Base-by-base conservation (phyloP, 2,329 filamentous ascomycete species). In the Colletotrichum zoysiae region DNA sequence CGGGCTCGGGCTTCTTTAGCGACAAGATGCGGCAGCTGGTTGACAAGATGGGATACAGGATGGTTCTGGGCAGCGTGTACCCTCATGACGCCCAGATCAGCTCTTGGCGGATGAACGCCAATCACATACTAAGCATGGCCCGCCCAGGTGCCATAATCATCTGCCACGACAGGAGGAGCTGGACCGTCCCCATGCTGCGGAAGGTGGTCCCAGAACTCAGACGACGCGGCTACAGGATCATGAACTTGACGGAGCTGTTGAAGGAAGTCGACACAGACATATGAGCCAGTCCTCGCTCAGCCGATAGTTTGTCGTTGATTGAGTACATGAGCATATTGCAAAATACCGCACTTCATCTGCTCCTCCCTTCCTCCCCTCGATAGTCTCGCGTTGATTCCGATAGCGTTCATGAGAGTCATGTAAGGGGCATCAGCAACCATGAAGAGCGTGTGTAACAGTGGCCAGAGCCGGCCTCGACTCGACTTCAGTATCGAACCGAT, bases 11-110 rank as follows among this genome's bases (percentile, higher is more conserved):
- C 18, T 91, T 97, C 80, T 97, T 97, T 83, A 94, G 88, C 77
- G 83, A 84, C 53, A 81, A 88, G 23, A 95, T 97, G 90, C 85
- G 92, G 26, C 80, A 82, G 44, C 78, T 92, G 46, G 81, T 94
- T 9, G 82, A 82, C 44, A 84, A 82, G 63, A 78, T 94, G 73
- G 91, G 90, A 5, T 95, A 94, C 80, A 85, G 86, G 61, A 85
- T 96, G 63, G 91, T 95, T n/a, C 83, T 97, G 50, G 95, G 95
- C 3, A 91, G 90, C 80, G 91, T 97, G 51, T 97, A 97, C 81
- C 95, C 95, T 6, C 94, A 97, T 82, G 95, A 97, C 82, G 91
- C 95, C n/a, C 94, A 97, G 85, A 91, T 97, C 70, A 85, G 85
- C 12, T 91, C 88, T 77, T 87, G 89, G 75, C 83, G 84, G 74